These are phyloP conservation scores for Centella asiatica DNA, from an alignment of 129 eudicot genomes.

Conservation along the genomic window DNA sequence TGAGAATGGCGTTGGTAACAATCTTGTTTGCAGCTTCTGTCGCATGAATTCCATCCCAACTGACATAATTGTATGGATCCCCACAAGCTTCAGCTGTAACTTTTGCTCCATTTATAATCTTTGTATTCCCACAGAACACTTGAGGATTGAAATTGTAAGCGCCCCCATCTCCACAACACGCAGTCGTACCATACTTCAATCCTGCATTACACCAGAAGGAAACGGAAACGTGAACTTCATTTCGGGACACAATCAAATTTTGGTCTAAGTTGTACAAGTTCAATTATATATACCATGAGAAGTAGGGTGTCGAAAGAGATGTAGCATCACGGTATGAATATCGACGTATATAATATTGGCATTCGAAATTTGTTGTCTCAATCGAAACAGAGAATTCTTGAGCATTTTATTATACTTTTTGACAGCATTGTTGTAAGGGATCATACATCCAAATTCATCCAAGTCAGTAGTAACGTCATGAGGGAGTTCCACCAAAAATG, in stretches of 20 bases:
- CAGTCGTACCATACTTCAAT: conserved; percentile 48
- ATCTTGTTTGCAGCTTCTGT: conserved; percentile 80
- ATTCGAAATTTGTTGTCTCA: conserved; percentile 32
- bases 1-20: conserved; percentile 42
- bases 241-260: no score
- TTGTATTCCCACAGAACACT: conserved; percentile 63
- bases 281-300: conserved; percentile 71
- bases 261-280: no score
- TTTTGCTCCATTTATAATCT: conserved; percentile 38
- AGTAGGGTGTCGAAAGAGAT: conserved; percentile 74
- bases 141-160: conserved; percentile 53
- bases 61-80: conserved; percentile 73
- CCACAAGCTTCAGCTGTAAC: conserved; percentile 54
- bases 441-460: conserved; percentile 71
- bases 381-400: conserved; percentile 45
- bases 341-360: conserved; percentile 63
- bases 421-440: conserved; percentile 68
- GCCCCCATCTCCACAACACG: conserved; percentile 83
- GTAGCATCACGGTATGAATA: conserved; percentile 54
- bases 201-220: conserved; percentile 25
- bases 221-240: no score
- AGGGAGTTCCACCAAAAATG: conserved; percentile 74
- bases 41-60: conserved; percentile 85
- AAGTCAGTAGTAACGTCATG: conserved; percentile 50
- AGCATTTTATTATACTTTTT: conserved; percentile 62